Percentiles rank a stretch among this genome's conserved stretches.
These are phyloP conservation scores for Echinosophora koreensis DNA, from an alignment of 306 rosid species.

Conservation along the genomic window DNA sequence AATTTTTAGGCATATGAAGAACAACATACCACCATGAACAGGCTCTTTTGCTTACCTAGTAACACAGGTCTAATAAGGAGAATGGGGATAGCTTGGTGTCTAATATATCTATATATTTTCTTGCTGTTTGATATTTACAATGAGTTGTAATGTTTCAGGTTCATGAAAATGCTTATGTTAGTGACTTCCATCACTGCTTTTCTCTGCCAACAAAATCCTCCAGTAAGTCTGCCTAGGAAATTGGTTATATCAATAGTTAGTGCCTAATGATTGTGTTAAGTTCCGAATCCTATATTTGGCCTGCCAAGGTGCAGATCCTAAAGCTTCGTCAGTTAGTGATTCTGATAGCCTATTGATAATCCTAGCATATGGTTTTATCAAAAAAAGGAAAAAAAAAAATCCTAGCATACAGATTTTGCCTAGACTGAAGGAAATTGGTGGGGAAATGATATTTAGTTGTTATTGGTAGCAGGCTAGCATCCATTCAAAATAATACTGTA, in stretches of 20 bases:
- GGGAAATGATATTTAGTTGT: constrained; percentile 24
- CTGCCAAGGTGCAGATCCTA: constrained; percentile 29
- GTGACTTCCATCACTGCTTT: constrained; percentile 95
- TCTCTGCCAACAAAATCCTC: constrained; percentile 78
- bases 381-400: no score
- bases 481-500: constrained; percentile 29
- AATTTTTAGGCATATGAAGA: constrained; percentile 19
- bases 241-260: constrained; percentile 13
- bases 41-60: constrained; percentile 26
- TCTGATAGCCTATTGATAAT: constrained; percentile 16
- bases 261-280: constrained; percentile 24
- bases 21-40: neutral
- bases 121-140: constrained; percentile 29
- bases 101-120: constrained; percentile 10
- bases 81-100: constrained; percentile 30
- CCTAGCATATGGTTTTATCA: neutral
- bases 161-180: constrained; percentile 92
- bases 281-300: constrained; percentile 28
- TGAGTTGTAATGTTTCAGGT: constrained; percentile 69
- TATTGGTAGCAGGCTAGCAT: neutral
- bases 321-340: constrained; percentile 21
- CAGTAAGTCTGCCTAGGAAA: constrained; percentile 52
- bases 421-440: constrained; percentile 2
- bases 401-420: neutral
- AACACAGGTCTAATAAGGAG: constrained; percentile 22